Percentiles rank a stretch among this genome's conserved stretches.
phyloP scores from a whole-genome alignment of 2,329 filamentous ascomycete genomes.

The Thielaviopsis ethacetica region DNA sequence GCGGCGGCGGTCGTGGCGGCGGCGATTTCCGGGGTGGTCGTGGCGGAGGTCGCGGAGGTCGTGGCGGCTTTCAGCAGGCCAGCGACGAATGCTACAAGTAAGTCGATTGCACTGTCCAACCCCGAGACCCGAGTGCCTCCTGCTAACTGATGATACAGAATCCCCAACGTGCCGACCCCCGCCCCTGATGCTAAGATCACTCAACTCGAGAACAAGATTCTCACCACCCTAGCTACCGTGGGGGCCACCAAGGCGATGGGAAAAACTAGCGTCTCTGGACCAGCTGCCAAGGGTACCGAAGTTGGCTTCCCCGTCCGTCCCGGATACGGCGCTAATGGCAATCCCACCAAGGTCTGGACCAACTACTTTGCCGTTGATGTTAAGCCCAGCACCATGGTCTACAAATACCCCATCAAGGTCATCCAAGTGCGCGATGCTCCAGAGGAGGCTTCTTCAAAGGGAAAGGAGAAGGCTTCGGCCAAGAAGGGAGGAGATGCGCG shows the following conservation, averaged over 20 bases:
- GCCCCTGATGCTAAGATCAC: constrained; percentile 17
- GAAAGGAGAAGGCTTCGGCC: constrained; percentile 7
- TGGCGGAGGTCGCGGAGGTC: constrained; percentile 15
- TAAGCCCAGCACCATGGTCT: constrained; percentile 20
- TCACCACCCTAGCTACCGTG: constrained; percentile 19
- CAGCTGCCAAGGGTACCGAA: constrained; percentile 8
- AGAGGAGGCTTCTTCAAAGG: constrained; percentile 10
- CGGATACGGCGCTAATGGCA: constrained; percentile 30
- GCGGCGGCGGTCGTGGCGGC: constrained; percentile 13
- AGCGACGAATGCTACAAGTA: constrained; percentile 14
- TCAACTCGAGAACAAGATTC: constrained; percentile 26
- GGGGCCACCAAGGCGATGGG: constrained; percentile 21
- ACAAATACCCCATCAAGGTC: constrained; percentile 30
- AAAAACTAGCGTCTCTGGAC: constrained; percentile 8
- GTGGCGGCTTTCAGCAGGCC: constrained; percentile 16
- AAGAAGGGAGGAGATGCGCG: neutral
- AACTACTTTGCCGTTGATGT: constrained; percentile 36
- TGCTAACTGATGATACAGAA: constrained; percentile 12
- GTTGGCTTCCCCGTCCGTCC: constrained; percentile 29
- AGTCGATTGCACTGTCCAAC: neutral
- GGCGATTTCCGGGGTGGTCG: constrained; percentile 11
- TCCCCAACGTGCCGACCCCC: constrained; percentile 11
- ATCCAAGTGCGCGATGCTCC: constrained; percentile 13
- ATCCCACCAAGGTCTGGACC: constrained; percentile 29
- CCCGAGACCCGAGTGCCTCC: neutral